phyloP scores from a whole-genome alignment of 768 basidiomycete species.

The Porphyrellus cyaneotinctus region DNA sequence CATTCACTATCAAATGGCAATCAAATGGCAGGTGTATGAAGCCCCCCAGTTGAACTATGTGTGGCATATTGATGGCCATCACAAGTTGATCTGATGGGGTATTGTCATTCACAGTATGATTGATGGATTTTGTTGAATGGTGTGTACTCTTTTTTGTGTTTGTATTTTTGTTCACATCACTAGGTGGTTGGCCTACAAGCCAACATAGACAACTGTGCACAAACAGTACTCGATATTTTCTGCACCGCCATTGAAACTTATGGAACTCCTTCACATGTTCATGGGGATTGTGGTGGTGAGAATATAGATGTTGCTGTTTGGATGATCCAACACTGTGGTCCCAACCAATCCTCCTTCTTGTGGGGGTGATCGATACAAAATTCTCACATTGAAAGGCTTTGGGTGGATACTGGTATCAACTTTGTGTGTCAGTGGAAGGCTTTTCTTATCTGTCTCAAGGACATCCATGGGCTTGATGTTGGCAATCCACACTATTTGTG shows the following conservation, averaged over 20 bases:
- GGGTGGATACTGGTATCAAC: conserved; percentile 39
- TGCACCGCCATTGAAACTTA: conserved; percentile 8
- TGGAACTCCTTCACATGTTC: conserved; percentile 22
- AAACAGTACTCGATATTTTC: conserved; percentile 26
- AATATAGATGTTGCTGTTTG: conserved; percentile 25
- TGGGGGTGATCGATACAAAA: conserved; percentile 40
- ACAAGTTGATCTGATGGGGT: conserved; percentile 24
- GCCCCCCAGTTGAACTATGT: conserved; percentile 11
- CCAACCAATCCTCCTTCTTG: conserved; percentile 24
- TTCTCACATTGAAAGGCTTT: conserved; percentile 41
- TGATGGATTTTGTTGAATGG: conserved; percentile 24
- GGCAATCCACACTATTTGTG: conserved; percentile 36
- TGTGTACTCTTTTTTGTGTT: conserved; percentile 8
- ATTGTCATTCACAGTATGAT: conserved; percentile 7
- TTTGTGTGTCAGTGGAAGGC: conserved; percentile 40
- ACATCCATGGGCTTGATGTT: conserved; percentile 32
- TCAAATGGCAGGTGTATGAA: conserved; percentile 1
- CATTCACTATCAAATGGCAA: neutral
- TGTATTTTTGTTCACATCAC: neutral
- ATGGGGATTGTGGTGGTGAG: conserved; percentile 29
- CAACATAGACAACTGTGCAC: conserved; percentile 24
- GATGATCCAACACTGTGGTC: conserved; percentile 28
- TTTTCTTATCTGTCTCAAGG: conserved; percentile 38
- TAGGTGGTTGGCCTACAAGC: conserved; percentile 22
- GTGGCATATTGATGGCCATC: conserved; percentile 27